phyloP scores from a whole-genome alignment of 225 moss, liverwort and hornwort species.

The Rhytidiadelphus loreus region DNA sequence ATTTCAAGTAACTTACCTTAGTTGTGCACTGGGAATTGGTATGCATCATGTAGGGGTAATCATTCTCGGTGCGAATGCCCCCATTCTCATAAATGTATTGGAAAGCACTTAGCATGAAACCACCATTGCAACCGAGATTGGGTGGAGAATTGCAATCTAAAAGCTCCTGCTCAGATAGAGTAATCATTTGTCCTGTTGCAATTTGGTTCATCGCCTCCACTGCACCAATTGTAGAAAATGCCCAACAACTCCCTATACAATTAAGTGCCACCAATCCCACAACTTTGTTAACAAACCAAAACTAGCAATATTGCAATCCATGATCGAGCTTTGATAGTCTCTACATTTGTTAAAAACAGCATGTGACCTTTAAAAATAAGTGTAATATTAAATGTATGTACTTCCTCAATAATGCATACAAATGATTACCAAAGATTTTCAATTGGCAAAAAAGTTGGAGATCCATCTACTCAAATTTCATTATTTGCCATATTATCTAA shows the following conservation, averaged over 20 bases:
- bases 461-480: not conserved
- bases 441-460: not conserved
- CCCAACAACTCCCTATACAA: constrained; percentile 67
- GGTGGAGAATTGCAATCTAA: constrained; percentile 50
- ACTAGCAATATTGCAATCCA: not conserved
- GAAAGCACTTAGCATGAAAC: constrained; percentile 51
- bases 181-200: constrained; percentile 11
- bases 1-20: not conserved
- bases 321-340: not conserved
- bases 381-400: not conserved
- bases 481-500: not conserved
- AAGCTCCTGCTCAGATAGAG: constrained; percentile 55
- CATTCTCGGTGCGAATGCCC: constrained; percentile 47
- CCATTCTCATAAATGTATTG: constrained; percentile 48
- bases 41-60: constrained; percentile 34
- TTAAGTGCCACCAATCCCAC: not conserved
- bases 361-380: too few species aligned
- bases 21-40: constrained; percentile 16
- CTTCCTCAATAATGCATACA: not conserved
- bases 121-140: constrained; percentile 63
- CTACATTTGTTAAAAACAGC: too few species aligned
- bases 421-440: not conserved
- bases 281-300: not conserved
- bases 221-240: constrained; percentile 54
- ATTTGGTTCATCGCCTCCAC: constrained; percentile 36